phyloP scores from a whole-genome alignment of 2,329 filamentous ascomycete genomes.

The Monosporascus sp. region DNA sequence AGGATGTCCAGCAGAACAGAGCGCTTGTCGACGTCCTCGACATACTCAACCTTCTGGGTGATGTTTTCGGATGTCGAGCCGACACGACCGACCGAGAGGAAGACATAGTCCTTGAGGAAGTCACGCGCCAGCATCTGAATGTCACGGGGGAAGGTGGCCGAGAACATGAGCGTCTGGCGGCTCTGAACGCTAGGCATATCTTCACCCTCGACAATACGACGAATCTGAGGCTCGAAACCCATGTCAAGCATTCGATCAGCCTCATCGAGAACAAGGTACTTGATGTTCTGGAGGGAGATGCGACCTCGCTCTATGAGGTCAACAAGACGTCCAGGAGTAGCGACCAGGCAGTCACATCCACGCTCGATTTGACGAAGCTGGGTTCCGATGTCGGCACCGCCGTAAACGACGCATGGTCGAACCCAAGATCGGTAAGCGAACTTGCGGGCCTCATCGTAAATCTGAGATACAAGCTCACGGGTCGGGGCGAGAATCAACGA shows the following conservation, averaged over 20 bases:
- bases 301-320: constrained; percentile 97
- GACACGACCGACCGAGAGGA: constrained; percentile 96
- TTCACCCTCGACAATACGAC: constrained; percentile 95
- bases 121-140: constrained; percentile 99
- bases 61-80: constrained; percentile 99
- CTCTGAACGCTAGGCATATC: constrained; percentile 83
- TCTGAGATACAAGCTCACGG: constrained; percentile 97
- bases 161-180: constrained; percentile 99
- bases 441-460: constrained; percentile 95
- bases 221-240: constrained; percentile 99
- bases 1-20: constrained; percentile 96
- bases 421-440: constrained; percentile 99
- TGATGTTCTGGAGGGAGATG: constrained; percentile 97
- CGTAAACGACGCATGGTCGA: constrained; percentile 95
- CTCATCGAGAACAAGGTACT: constrained; percentile 97
- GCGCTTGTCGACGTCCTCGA: constrained; percentile 95
- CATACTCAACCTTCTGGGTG: constrained; percentile 96
- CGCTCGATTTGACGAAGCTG: constrained; percentile 97
- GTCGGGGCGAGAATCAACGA: constrained; percentile 94
- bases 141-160: constrained; percentile 96
- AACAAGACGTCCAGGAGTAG: constrained; percentile 93
- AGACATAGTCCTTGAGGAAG: constrained; percentile 98
- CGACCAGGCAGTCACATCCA: constrained; percentile 93
- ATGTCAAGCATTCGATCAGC: constrained; percentile 99
- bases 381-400: constrained; percentile 96